Evolutionary conservation across 2,329 filamentous ascomycete species (phyloP).

Genomic region (Penicillium capsulatum): DNA sequence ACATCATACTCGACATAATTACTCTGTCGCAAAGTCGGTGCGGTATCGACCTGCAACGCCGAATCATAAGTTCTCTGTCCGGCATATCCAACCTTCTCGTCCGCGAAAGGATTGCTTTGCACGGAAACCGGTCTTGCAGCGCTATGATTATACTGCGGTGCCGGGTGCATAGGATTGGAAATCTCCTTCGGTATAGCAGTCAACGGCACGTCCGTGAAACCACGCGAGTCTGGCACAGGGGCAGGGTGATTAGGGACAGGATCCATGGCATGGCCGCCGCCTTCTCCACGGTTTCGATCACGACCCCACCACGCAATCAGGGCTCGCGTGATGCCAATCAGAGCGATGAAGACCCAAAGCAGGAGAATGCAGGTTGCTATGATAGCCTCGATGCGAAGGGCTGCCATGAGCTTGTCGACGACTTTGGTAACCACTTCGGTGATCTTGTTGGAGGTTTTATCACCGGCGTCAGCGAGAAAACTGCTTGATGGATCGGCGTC

Average conservation of each 20-base stretch:
- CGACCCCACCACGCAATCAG: conserved; percentile 57
- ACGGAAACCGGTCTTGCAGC: conserved; percentile 10
- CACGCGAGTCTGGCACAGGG: conserved; percentile 17
- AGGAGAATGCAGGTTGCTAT: conserved; percentile 71
- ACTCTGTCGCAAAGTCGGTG: conserved; percentile 29
- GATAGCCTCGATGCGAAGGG: conserved; percentile 70
- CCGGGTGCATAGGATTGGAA: conserved; percentile 14
- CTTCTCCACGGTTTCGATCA: conserved; percentile 59
- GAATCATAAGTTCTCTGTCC: conserved; percentile 34
- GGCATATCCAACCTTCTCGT: conserved; percentile 44
- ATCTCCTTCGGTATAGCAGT: conserved; percentile 26
- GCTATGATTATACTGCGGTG: conserved; percentile 26
- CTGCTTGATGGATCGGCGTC: conserved; percentile 53
- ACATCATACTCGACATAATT: conserved; percentile 38
- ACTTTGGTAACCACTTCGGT: conserved; percentile 70
- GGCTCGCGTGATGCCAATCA: conserved; percentile 68
- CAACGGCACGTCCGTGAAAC: conserved; percentile 39
- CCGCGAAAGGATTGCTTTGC: conserved; percentile 24
- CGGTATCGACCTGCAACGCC: conserved; percentile 27
- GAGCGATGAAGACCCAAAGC: conserved; percentile 71
- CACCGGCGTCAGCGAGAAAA: conserved; percentile 74
- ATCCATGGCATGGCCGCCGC: conserved; percentile 43
- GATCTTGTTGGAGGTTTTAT: conserved; percentile 74
- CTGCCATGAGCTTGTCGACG: conserved; percentile 60
- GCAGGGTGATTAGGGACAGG: conserved; percentile 8